Evolutionary conservation across 495 filamentous ascomycete genomes (phyloP).

Genomic region (Letharia columbiana): DNA sequence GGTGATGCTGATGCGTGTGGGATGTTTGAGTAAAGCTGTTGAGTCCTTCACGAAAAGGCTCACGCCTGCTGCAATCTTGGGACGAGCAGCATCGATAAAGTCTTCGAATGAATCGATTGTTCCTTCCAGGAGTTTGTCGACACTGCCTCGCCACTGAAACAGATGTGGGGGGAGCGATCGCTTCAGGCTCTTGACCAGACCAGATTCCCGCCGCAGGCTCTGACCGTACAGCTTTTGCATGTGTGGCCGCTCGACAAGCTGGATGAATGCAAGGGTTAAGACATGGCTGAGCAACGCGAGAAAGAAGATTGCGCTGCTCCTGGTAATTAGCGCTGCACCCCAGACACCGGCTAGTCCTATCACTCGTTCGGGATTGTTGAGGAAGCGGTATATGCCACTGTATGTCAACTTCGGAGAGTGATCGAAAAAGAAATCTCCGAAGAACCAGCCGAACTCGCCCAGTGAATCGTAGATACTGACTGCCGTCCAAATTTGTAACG

Average conservation of each 20-base stretch:
- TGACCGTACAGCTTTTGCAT: slow-evolving; percentile 97
- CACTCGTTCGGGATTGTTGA: slow-evolving; percentile 95
- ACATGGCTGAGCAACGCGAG: slow-evolving; percentile 80
- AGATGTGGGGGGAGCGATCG: slow-evolving; percentile 79
- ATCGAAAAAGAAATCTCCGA: slow-evolving; percentile 92
- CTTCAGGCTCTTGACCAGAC: slow-evolving; percentile 81
- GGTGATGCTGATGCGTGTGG: slow-evolving; percentile 77
- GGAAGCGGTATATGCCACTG: slow-evolving; percentile 91
- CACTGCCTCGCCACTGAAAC: slow-evolving; percentile 65
- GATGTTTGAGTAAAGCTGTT: slow-evolving; percentile 80
- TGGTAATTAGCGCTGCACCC: slow-evolving; percentile 88
- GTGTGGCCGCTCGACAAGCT: slow-evolving; percentile 89
- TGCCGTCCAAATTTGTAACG: slow-evolving; percentile 87
- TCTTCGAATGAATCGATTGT: slow-evolving; percentile 85
- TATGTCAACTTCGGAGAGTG: slow-evolving; percentile 81
- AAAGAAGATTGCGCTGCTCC: slow-evolving; percentile 72
- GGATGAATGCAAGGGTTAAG: slow-evolving; percentile 76
- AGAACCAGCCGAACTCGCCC: slow-evolving; percentile 99
- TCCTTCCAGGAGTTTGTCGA: slow-evolving; percentile 79
- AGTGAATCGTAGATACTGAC: slow-evolving; percentile 92
- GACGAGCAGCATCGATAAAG: slow-evolving; percentile 76
- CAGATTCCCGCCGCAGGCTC: slow-evolving; percentile 75
- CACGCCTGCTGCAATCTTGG: slow-evolving; percentile 79
- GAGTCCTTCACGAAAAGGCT: slow-evolving; percentile 83
- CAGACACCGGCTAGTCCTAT: slow-evolving; percentile 92